Evolutionary conservation across 148 eudicot genomes (phyloP), one percentile per base, ranked within the genome.

Genomic region (Fagopyrum tataricum): DNA sequence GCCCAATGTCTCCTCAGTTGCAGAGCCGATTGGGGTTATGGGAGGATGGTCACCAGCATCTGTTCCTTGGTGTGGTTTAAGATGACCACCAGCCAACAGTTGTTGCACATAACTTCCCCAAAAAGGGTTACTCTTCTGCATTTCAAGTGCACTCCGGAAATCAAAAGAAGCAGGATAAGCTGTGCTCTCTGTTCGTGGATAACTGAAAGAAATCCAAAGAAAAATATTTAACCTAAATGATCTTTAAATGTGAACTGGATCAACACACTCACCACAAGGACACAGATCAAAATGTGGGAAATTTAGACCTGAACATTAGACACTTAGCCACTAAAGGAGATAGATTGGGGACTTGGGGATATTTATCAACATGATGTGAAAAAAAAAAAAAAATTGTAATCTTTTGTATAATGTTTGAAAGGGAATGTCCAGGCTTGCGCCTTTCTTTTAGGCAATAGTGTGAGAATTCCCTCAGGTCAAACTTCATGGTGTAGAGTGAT

Each of bases 31-130:
- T 47, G 98, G 98, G 64, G 98, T 93, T 21, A 93, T 93, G 79
- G 98, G 98, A 71, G 98, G 98, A 80, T 93, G 98, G 72, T 93
- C 98, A 53, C 98, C 98, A 10, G 72, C 96, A 86, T 93, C 98
- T 58, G 88, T 88, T 58, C 98, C 98, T 67, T 85, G 84, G 69
- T 83, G 87, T 64, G 98, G 96, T 81, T 87, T 93, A 14, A 75
- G 58, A 76, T 85, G 87, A 48, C 96, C 96, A 76, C 80, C 78
- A 51, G 84, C 80, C 48, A 91, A 82, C 53, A 93, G 82, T 46
- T 74, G 75, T 62, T 83, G 89, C 23, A 78, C 89, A 82, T 82
- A 84, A 75, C 73, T 74, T 74, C 98, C 96, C 88, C 91, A 89
- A 39, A 74, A 44, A 76, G 92, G 88, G 85, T 82, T 91, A 75